phyloP scores from a whole-genome alignment of 352 stramenopile species.

The Achlya hypogyna region DNA sequence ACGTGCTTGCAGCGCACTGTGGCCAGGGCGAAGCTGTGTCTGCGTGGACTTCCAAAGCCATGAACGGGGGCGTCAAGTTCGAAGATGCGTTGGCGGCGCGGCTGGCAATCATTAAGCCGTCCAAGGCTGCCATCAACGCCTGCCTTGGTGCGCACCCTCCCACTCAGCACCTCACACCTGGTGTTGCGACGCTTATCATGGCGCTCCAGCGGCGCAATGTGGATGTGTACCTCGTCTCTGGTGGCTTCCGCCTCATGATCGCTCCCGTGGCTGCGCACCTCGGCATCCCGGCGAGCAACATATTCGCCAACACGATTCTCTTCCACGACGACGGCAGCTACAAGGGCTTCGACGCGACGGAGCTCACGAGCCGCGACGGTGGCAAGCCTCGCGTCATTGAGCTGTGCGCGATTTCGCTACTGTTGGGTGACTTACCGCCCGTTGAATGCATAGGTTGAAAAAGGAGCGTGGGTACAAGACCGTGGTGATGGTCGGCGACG shows the following conservation, averaged over 20 bases:
- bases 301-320: constrained; percentile 98
- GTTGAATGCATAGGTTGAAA: constrained; percentile 73
- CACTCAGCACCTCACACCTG: constrained; percentile 60
- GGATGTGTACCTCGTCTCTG: constrained; percentile 96
- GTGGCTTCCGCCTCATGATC: constrained; percentile 98
- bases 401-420: constrained; percentile 26
- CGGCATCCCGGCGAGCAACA: constrained; percentile 79
- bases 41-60: constrained; percentile 93
- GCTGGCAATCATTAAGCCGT: constrained; percentile 94
- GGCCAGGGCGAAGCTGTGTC: constrained; percentile 91
- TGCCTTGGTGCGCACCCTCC: constrained; percentile 89
- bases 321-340: constrained; percentile 89
- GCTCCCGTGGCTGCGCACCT: constrained; percentile 89
- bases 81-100: constrained; percentile 94
- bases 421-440: not conserved
- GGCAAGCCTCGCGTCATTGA: constrained; percentile 76
- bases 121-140: constrained; percentile 70
- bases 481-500: constrained; percentile 98
- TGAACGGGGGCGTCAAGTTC: constrained; percentile 97
- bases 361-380: constrained; percentile 87
- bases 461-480: constrained; percentile 86
- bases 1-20: constrained; percentile 95
- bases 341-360: constrained; percentile 88
- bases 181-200: constrained; percentile 84
- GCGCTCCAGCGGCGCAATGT: constrained; percentile 85